These are phyloP conservation scores for Centaurea solstitialis DNA, from an alignment of 129 eudicot species.

Conservation along the genomic window DNA sequence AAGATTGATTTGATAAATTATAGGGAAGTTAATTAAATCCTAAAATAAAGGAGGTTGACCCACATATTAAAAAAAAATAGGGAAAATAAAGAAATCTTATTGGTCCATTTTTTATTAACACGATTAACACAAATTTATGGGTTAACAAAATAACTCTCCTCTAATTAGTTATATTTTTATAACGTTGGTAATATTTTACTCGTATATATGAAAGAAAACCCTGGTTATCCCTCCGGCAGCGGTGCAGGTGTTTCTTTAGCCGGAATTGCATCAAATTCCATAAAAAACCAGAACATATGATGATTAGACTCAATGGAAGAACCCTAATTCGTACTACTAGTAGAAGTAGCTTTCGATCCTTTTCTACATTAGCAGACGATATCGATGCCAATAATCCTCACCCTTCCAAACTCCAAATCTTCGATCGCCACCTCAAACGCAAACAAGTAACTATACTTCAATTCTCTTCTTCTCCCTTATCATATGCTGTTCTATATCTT, in stretches of 20 bases:
- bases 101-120: no score
- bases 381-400: conserved; percentile 21
- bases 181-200: no score
- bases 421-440: conserved; percentile 81
- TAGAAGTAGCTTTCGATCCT: conserved; percentile 25
- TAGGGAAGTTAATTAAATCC: no score
- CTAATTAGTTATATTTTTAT: no score
- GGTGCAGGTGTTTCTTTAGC: conserved; percentile 11
- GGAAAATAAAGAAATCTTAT: no score
- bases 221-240: not conserved
- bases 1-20: no score
- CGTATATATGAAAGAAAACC: not conserved
- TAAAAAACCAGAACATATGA: conserved; percentile 17
- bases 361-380: conserved; percentile 45
- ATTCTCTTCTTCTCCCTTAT: not conserved
- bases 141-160: no score
- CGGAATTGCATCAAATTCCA: conserved; percentile 21
- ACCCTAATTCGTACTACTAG: conserved; percentile 1
- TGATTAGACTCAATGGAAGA: conserved; percentile 7
- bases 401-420: conserved; percentile 61
- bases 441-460: conserved; percentile 45
- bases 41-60: no score
- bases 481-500: not conserved
- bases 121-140: no score
- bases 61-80: no score